A percentile compares a stretch with the other conserved stretches of the same genome.
phyloP scores from a whole-genome alignment of 768 basidiomycete species.

The Amyloporia xantha region DNA sequence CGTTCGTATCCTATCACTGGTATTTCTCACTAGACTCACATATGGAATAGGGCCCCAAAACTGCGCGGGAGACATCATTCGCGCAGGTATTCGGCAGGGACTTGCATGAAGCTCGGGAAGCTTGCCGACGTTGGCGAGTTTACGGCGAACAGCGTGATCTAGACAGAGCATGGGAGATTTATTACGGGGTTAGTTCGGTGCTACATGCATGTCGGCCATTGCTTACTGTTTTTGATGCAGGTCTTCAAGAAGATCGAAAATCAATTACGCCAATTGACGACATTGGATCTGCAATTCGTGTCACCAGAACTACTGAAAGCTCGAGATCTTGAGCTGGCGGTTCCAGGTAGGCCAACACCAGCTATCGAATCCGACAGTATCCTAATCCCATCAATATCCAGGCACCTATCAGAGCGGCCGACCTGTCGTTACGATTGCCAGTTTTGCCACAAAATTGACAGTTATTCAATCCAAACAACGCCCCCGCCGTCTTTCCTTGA shows the following conservation, averaged over 20 bases:
- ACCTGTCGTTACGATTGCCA: constrained; percentile 71
- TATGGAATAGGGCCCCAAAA: constrained; percentile 75
- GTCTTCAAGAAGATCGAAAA: constrained; percentile 97
- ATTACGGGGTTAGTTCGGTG: constrained; percentile 69
- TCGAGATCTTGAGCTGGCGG: constrained; percentile 87
- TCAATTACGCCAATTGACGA: constrained; percentile 81
- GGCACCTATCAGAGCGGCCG: constrained; percentile 92
- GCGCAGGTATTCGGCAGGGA: constrained; percentile 91
- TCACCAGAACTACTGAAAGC: constrained; percentile 89
- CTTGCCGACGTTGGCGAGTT: constrained; percentile 77
- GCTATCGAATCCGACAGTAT: background rate
- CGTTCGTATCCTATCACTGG: constrained; percentile 28
- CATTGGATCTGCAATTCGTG: constrained; percentile 93
- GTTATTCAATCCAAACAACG: constrained; percentile 98
- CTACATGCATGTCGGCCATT: background rate
- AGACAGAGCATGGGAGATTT: constrained; percentile 98
- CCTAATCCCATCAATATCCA: constrained; percentile 20
- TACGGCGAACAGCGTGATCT: constrained; percentile 86
- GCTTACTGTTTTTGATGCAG: constrained; percentile 31
- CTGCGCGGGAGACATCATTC: constrained; percentile 92
- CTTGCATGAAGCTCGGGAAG: constrained; percentile 86
- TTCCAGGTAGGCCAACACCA: constrained; percentile 59
- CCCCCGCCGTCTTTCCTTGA: constrained; percentile 79
- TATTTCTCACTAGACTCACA: background rate
- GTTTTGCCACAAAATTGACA: constrained; percentile 83